A percentile compares a stretch with the other conserved stretches of the same genome.
Conservation (phyloP, 148 eudicot genomes). For the Vaccinium macrocarpon region DNA sequence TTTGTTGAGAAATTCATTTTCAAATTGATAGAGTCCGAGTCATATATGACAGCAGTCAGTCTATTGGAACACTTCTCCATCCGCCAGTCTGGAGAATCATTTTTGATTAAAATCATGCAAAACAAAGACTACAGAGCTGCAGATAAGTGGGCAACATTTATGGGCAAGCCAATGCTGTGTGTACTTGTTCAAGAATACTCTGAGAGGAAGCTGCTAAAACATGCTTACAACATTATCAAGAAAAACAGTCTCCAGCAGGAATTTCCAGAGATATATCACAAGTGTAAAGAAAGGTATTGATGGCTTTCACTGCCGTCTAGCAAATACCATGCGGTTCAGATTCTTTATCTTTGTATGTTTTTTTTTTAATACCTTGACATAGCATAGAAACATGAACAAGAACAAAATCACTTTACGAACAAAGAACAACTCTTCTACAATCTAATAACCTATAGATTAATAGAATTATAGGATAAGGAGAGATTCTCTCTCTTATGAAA, state of each 20-base stretch:
- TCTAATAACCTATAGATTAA: no score
- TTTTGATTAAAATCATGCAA: constrained; percentile 59
- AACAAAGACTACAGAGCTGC: constrained; percentile 72
- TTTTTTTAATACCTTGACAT: no score
- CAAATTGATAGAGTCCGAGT: constrained; percentile 57
- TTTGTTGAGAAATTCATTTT: constrained; percentile 60
- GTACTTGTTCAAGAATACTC: constrained; percentile 65
- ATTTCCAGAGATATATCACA: constrained; percentile 75
- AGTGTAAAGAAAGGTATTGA: constrained; percentile 82
- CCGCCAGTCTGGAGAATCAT: constrained; percentile 55
- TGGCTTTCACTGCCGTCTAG: background rate
- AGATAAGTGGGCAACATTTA: constrained; percentile 91
- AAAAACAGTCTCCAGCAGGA: constrained; percentile 68
- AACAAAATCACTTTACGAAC: no score
- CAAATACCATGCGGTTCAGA: background rate
- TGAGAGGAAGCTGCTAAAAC: constrained; percentile 49
- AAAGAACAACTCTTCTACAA: no score
- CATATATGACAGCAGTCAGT: constrained; percentile 74
- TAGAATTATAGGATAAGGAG: no score
- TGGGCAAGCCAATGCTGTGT: constrained; percentile 77
- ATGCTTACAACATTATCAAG: constrained; percentile 76
- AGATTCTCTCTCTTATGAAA: no score
- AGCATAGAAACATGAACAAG: no score
- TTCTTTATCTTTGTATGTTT: background rate
- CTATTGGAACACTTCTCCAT: constrained; percentile 73